Percentiles rank a stretch among this genome's conserved stretches.
Evolutionary conservation across 768 basidiomycete genomes (phyloP).

Genomic region (Cystofilobasidium capitatum): DNA sequence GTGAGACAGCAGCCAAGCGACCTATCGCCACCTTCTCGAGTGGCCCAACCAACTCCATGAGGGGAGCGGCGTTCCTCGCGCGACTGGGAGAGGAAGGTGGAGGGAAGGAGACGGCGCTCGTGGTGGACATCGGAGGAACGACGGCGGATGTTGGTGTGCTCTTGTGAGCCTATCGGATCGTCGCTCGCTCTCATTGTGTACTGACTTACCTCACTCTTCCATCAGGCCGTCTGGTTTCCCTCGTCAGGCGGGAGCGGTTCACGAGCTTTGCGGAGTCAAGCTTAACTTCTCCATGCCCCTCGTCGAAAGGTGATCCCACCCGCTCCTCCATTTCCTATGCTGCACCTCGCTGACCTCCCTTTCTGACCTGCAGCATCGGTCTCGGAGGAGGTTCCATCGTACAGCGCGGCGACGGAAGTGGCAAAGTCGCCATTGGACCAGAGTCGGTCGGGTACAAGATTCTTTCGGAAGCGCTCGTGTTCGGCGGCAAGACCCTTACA

Average conservation of each 20-base stretch:
- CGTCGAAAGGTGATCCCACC: slow-evolving; percentile 33
- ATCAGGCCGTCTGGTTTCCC: slow-evolving; percentile 55
- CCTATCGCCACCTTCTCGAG: slow-evolving; percentile 57
- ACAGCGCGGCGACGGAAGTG: slow-evolving; percentile 37
- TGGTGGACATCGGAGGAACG: slow-evolving; percentile 58
- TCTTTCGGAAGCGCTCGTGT: slow-evolving; percentile 47
- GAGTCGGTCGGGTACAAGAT: slow-evolving; percentile 56
- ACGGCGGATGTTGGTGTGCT: slow-evolving; percentile 38
- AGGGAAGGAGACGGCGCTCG: slow-evolving; percentile 35
- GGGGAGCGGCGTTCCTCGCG: slow-evolving; percentile 56
- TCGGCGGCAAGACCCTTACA: slow-evolving; percentile 53
- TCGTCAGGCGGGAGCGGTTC: slow-evolving; percentile 54
- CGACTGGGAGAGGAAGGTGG: slow-evolving; percentile 37
- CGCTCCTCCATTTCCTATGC: background rate
- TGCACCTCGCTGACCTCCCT: slow-evolving; percentile 31
- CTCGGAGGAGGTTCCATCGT: slow-evolving; percentile 58
- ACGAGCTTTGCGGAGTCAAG: slow-evolving; percentile 53
- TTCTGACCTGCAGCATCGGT: slow-evolving; percentile 45
- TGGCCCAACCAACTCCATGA: slow-evolving; percentile 61
- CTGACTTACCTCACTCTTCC: background rate
- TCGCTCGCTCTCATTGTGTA: too few species aligned
- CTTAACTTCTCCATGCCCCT: slow-evolving; percentile 57
- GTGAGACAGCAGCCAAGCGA: slow-evolving; percentile 47
- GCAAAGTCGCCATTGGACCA: slow-evolving; percentile 51
- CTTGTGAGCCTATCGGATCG: background rate